Evolutionary conservation across 23 red algal species (phyloP).

Genomic region (Rhodosorus marinus): DNA sequence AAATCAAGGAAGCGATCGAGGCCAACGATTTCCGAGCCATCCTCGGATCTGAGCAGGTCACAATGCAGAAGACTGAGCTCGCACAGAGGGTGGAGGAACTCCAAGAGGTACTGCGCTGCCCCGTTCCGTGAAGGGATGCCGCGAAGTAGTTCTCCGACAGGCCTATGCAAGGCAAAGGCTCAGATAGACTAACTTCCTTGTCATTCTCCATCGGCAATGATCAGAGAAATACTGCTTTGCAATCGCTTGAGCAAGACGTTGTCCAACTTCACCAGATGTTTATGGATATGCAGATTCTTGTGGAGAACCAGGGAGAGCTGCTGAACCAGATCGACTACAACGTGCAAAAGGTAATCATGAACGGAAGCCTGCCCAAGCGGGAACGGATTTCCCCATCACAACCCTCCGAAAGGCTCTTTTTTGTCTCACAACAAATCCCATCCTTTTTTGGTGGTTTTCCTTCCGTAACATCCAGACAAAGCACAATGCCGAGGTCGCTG

Average conservation of each 20-base stretch:
- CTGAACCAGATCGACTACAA: constrained; percentile 89
- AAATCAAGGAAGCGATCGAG: neutral
- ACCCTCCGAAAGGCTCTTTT: no score
- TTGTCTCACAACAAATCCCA: no score
- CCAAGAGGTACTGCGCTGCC: no score
- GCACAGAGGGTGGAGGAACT: no score
- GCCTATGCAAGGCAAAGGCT: no score
- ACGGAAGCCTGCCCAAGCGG: constrained; percentile 1
- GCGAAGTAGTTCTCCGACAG: no score
- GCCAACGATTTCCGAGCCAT: neutral
- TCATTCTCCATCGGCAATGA: neutral
- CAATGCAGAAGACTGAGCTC: neutral
- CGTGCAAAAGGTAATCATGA: constrained; percentile 51
- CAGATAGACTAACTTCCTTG: no score
- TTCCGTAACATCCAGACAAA: no score
- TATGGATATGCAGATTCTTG: constrained; percentile 78
- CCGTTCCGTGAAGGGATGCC: no score
- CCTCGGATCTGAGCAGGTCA: neutral
- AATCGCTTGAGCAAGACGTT: constrained; percentile 52
- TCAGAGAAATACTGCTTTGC: constrained; percentile 50
- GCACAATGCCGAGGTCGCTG: neutral
- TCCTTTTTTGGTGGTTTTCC: no score
- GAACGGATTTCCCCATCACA: no score
- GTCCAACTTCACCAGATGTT: constrained; percentile 88
- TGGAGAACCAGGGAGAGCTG: constrained; percentile 77